Evolutionary conservation across 2,329 filamentous ascomycete genomes (phyloP), one percentile per base, ranked within the genome.

Genomic region (Pseudogymnoascus sp.): DNA sequence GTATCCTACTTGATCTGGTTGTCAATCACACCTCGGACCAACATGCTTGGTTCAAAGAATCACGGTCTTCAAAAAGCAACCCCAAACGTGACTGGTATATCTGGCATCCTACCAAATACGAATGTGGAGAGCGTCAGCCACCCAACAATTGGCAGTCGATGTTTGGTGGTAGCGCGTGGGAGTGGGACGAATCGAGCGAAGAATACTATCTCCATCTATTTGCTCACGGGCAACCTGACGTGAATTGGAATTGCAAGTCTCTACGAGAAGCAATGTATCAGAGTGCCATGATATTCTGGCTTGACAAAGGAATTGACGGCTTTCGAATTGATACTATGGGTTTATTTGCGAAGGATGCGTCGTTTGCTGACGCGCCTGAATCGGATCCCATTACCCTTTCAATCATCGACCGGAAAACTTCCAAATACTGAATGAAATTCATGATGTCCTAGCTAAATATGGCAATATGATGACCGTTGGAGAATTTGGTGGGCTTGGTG

Each of bases 181-280:
- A 86, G 64, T 93, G 84, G 78, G 89, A 92, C 69, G 85, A 89
- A 67, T 72, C 75, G n/a, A 90, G 88, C 0, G 79, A 81, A 56
- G 87, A 93, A 74, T 93, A 91, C 73, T 93, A 91, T 70, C 83
- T 93, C 0, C 86, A 89, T 65, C 79, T 95, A 11, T 96, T 91
- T 73, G 85, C 87, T 5, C 82, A 82, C 4, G 85, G 89, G 66
- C 90, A 93, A 72, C 90, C 91, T 0, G 91, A 95, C 69, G 79
- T 95, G n/a, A 95, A 95, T 75, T 95, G 89, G 89, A 89, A 93
- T 70, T 89, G 88, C 63, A 79, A 80, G 0, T 84, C 82, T 7
- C 83, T 88, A 0, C 82, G 89, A 14, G 77, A 83, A 59, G 89
- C 89, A 1, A 85, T 93, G 5, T 89, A 91, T 72, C 80, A 87